These are phyloP conservation scores for Nepenthes gracilis DNA, from an alignment of 148 eudicot species.

Conservation along the genomic window DNA sequence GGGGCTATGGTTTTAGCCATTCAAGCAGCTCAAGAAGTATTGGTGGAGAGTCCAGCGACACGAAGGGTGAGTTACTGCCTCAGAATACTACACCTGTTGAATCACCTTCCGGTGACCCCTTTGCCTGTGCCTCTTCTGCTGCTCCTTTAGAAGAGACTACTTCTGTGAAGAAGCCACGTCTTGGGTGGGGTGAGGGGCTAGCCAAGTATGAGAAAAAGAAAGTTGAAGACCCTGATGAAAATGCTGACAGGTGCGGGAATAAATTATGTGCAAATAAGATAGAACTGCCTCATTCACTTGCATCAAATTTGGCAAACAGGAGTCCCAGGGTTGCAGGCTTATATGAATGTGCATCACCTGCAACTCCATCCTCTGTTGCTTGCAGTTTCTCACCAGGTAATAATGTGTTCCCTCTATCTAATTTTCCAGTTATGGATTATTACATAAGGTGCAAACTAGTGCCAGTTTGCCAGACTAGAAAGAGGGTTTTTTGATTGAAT, in stretches of 20 bases:
- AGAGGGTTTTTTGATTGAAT: too few relatives aligned
- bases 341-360: constrained; percentile 72
- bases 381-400: constrained; percentile 91
- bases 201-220: constrained; percentile 91
- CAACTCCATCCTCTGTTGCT: constrained; percentile 68
- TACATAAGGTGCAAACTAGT: too few relatives aligned
- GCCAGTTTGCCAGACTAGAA: too few relatives aligned
- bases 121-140: constrained; percentile 23
- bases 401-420: neutral
- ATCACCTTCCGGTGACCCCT: constrained; percentile 50
- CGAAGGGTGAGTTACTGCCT: constrained; percentile 26
- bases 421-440: too few relatives aligned
- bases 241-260: constrained; percentile 25
- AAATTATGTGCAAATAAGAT: constrained; percentile 12
- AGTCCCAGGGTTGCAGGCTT: constrained; percentile 43
- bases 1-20: constrained; percentile 55
- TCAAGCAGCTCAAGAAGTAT: constrained; percentile 57
- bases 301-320: constrained; percentile 34
- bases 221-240: constrained; percentile 61
- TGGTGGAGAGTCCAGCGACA: constrained; percentile 36
- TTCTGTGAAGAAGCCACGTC: constrained; percentile 81
- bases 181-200: constrained; percentile 95
- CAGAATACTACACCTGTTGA: constrained; percentile 26
- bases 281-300: constrained; percentile 27
- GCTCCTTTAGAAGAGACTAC: constrained; percentile 38